Percentiles rank a stretch among this genome's conserved stretches.
phyloP scores from a whole-genome alignment of 202 grass and related monocot species.

The Tripidium arundinaceum region DNA sequence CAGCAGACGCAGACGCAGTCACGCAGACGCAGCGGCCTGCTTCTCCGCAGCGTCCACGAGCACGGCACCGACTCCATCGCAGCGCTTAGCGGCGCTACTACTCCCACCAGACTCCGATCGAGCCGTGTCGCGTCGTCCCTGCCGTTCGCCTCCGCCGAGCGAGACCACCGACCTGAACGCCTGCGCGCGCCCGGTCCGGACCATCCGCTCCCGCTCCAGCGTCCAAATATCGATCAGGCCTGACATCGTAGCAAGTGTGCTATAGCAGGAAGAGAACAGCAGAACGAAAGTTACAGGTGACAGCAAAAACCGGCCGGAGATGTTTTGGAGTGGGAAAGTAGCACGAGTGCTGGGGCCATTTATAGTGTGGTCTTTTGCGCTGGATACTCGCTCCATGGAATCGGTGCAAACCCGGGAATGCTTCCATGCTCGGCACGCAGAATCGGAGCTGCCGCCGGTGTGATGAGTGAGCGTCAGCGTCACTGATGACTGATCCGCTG shows the following conservation, averaged over 20 bases:
- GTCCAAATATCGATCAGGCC: slow-evolving; percentile 74
- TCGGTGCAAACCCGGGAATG: slow-evolving; percentile 1
- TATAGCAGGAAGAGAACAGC: neutral
- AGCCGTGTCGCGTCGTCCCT: neutral
- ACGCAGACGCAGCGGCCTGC: neutral
- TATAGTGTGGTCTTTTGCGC: no score
- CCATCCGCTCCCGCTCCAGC: slow-evolving; percentile 41
- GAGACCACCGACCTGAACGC: slow-evolving; percentile 20
- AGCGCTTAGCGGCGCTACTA: no score
- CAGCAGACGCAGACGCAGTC: neutral
- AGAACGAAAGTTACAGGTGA: neutral
- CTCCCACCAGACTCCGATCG: neutral
- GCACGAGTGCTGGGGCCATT: neutral
- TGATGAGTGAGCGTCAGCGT: neutral
- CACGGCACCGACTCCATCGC: neutral
- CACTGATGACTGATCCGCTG: neutral
- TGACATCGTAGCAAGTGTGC: no score
- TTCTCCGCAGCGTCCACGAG: slow-evolving; percentile 4
- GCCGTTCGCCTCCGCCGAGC: neutral
- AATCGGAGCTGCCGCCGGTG: slow-evolving; percentile 15
- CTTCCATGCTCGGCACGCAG: slow-evolving; percentile 37
- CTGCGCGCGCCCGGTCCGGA: slow-evolving; percentile 2
- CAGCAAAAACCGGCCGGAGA: neutral
- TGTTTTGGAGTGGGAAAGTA: neutral
- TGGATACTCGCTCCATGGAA: neutral